phyloP scores from a whole-genome alignment of 345 rosid species.

The Boechera stricta region DNA sequence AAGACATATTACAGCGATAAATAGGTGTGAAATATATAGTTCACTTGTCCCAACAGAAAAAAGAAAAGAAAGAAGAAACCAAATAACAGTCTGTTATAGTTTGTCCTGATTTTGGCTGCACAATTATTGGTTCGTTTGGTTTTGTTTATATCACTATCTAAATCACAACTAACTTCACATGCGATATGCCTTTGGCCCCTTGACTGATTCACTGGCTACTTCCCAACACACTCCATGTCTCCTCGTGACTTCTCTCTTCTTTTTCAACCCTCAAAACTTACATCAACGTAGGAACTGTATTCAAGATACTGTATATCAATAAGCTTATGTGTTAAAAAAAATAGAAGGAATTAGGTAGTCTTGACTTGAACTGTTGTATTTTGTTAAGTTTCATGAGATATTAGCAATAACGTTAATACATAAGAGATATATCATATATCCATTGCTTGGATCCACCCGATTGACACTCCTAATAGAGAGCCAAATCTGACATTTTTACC shows the following conservation, averaged over 20 bases:
- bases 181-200: constrained; percentile 25
- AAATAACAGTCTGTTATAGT: constrained; percentile 34
- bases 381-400: too few relatives aligned
- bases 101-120: constrained; percentile 28
- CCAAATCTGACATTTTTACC: too few relatives aligned
- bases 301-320: neutral
- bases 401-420: too few relatives aligned
- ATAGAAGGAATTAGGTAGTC: too few relatives aligned
- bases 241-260: constrained; percentile 18
- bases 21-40: constrained; percentile 4
- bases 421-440: too few relatives aligned
- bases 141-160: constrained; percentile 31
- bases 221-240: constrained; percentile 21
- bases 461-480: too few relatives aligned
- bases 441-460: too few relatives aligned
- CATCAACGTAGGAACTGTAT: neutral
- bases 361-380: too few relatives aligned
- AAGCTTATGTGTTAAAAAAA: too few relatives aligned
- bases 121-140: constrained; percentile 27
- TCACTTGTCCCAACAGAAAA: constrained; percentile 4
- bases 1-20: neutral
- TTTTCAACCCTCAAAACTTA: constrained; percentile 2
- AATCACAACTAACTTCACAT: constrained; percentile 40
- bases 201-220: neutral
- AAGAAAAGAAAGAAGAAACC: neutral